Evolutionary conservation across 169 alveolate genomes (phyloP), one percentile per base, ranked within the genome.

Genomic region (Plasmodium knowlesi): DNA sequence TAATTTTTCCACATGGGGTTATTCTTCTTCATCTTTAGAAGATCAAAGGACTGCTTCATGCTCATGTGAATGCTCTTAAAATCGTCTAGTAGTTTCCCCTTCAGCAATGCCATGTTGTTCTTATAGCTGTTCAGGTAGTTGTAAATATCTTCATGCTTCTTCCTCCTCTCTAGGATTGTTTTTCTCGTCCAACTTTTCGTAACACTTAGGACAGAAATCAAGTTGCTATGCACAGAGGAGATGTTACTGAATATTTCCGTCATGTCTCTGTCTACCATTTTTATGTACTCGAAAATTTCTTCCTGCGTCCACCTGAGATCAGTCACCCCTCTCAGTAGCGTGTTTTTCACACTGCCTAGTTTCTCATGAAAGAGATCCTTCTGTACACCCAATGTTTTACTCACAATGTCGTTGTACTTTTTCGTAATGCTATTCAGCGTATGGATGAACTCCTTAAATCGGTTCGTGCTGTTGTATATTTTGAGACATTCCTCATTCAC

Each of bases 1-100:
- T 98, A 98, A 85, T 96, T 97, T 57, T 95, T 95, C 99, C 99
- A 98, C 93, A 97, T 96, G 9, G 89, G 92, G 28, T 95, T 83
- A 92, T 97, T 97, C 94, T 97, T 98, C 76, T 97, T 98, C 46
- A 97, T 96, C 81, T 97, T 97, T 54, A 98, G 96, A 84, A 96
- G 74, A 67, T 96, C 98, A 79, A 97, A 98, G 25, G 98, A 97
- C 78, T 97, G 98, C 92, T 98, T 98, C 85, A 98, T 95, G 12
- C 95, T 78, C 76, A 95, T 97, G 74, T 97, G 95, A 19, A 97
- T 97, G 70, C 92, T 96, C 84, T 92, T 96, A 8, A 98, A 98
- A 22, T 97, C 96, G 54, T 96, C 97, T 53, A 92, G 95, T 96
- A 34, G 78, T 93, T 39, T 84, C 81, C 73, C 95, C 95, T 91